Evolutionary conservation across 208 protist species (phyloP).

Genomic region (Acanthamoeba royreba): DNA sequence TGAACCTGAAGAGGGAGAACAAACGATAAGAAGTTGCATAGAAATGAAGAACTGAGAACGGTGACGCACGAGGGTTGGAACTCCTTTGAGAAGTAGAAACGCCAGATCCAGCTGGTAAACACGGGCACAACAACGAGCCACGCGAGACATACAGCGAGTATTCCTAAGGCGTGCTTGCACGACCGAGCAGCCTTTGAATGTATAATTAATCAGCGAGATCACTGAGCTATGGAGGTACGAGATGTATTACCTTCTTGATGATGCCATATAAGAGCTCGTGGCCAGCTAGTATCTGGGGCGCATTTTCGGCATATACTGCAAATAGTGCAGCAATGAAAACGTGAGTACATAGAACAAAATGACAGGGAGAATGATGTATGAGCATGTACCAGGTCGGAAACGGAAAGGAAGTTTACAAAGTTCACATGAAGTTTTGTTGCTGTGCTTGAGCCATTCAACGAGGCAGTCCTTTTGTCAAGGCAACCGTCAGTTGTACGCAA

Average conservation of each 20-base stretch:
- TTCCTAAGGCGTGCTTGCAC: not conserved
- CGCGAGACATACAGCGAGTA: not conserved
- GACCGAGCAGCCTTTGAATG: not conserved
- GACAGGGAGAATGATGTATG: not conserved
- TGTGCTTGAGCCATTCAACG: not conserved
- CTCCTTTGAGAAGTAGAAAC: not conserved
- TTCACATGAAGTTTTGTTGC: slow-evolving; percentile 41
- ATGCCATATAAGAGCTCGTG: not conserved
- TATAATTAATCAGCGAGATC: not conserved
- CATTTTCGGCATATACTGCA: slow-evolving; percentile 8
- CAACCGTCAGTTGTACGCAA: too few relatives aligned
- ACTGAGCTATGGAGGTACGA: not conserved
- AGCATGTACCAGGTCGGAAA: not conserved
- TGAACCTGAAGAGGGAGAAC: not conserved
- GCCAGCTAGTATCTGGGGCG: not conserved
- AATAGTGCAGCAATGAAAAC: not conserved
- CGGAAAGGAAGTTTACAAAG: slow-evolving; percentile 39
- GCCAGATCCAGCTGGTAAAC: slow-evolving; percentile 19
- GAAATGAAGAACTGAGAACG: not conserved
- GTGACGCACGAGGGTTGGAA: not conserved
- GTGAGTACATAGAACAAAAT: not conserved
- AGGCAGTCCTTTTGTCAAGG: slow-evolving; percentile 31
- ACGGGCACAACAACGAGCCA: not conserved
- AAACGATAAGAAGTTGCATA: not conserved
- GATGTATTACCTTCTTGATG: not conserved